Evolutionary conservation across 2,329 filamentous ascomycete species (phyloP).

Genomic region (Exophiala sideris): DNA sequence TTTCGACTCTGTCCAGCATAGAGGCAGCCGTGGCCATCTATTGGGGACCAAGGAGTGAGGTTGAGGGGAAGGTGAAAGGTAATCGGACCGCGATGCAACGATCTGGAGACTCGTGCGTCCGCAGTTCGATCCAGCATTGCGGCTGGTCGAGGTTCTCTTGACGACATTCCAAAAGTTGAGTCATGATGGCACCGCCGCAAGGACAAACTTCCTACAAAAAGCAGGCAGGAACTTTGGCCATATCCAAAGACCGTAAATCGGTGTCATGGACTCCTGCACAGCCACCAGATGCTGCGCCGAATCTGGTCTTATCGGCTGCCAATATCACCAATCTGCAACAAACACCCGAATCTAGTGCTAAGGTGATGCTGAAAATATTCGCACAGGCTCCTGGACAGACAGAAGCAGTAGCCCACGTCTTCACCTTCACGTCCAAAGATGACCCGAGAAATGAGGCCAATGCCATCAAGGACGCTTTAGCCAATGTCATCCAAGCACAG

Average conservation of each 20-base stretch:
- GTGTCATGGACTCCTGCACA: conserved; percentile 78
- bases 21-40: too few species aligned
- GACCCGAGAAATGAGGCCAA: conserved; percentile 81
- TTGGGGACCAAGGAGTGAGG: too few species aligned
- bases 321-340: conserved; percentile 93
- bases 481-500: conserved; percentile 67
- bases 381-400: conserved; percentile 60
- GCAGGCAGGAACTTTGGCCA: conserved; percentile 79
- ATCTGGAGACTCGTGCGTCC: too few species aligned
- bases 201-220: conserved; percentile 85
- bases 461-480: conserved; percentile 76
- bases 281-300: conserved; percentile 58
- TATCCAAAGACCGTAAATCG: conserved; percentile 68
- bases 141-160: not conserved
- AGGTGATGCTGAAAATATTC: conserved; percentile 93
- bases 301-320: conserved; percentile 66
- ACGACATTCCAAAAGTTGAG: not conserved
- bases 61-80: too few species aligned
- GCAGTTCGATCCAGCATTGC: not conserved
- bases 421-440: conserved; percentile 77
- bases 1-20: too few species aligned
- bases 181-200: conserved; percentile 56
- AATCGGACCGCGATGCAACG: too few species aligned
- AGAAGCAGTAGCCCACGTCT: conserved; percentile 70
- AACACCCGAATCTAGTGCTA: conserved; percentile 79